Percentiles rank a stretch among this genome's conserved stretches.
Evolutionary conservation across 805 yeast genomes (phyloP).

Genomic region (Cyberlindnera samutprakarnensis): DNA sequence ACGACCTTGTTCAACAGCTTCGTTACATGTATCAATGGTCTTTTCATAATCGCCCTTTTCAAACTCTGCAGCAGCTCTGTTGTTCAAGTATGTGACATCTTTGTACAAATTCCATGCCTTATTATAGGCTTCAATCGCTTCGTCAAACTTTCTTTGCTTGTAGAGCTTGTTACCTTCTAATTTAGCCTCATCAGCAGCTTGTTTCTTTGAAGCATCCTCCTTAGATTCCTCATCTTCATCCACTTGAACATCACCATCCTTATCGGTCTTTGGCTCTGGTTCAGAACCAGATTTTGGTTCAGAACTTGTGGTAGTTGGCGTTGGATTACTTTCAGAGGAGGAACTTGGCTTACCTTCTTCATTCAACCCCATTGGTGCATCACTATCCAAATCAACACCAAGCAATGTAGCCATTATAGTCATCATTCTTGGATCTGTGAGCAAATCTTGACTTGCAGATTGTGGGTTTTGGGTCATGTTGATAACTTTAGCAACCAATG

Average conservation of each 20-base stretch:
- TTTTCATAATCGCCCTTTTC: slow-evolving; percentile 90
- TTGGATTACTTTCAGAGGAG: slow-evolving; percentile 16
- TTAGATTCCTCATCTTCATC: slow-evolving; percentile 15
- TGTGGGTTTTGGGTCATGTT: slow-evolving; percentile 65
- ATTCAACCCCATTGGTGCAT: slow-evolving; percentile 16
- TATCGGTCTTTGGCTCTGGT: slow-evolving; percentile 19
- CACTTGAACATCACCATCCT: slow-evolving; percentile 26
- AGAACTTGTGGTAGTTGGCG: slow-evolving; percentile 17
- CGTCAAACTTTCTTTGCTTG: slow-evolving; percentile 84
- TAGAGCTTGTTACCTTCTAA: slow-evolving; percentile 81
- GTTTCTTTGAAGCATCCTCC: slow-evolving; percentile 16
- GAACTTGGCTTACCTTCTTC: slow-evolving; percentile 17
- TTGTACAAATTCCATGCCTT: slow-evolving; percentile 75
- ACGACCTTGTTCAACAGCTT: slow-evolving; percentile 86
- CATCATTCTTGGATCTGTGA: slow-evolving; percentile 82
- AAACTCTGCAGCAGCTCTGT: slow-evolving; percentile 95
- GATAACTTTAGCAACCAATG: slow-evolving; percentile 61
- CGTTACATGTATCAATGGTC: slow-evolving; percentile 72
- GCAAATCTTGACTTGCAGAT: slow-evolving; percentile 59
- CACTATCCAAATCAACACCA: slow-evolving; percentile 63
- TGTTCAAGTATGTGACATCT: slow-evolving; percentile 91
- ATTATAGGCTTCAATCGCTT: slow-evolving; percentile 80
- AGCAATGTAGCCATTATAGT: slow-evolving; percentile 77
- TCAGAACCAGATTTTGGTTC: slow-evolving; percentile 19
- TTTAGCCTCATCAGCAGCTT: slow-evolving; percentile 59